phyloP scores from a whole-genome alignment of 371 early-diverging fungal genomes.

The Synchytrium microbalum region DNA sequence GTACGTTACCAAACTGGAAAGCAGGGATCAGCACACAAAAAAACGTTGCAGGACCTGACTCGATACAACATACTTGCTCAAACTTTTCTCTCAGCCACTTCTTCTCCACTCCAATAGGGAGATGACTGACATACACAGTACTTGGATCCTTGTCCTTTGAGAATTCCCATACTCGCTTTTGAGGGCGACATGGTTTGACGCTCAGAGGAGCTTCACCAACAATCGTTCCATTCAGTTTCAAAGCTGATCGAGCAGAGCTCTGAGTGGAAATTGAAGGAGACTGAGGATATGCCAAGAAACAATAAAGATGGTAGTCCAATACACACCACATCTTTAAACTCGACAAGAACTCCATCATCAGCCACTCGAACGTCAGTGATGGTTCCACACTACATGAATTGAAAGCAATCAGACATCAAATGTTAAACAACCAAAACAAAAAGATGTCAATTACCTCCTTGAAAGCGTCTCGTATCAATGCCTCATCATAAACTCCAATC shows the following conservation, averaged over 20 bases:
- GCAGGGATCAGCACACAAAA: not conserved
- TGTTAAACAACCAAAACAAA: not conserved
- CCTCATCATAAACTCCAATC: constrained; percentile 1
- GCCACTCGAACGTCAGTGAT: not conserved
- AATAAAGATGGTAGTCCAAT: not conserved
- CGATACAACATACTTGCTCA: constrained; percentile 18
- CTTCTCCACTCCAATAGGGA: constrained; percentile 26
- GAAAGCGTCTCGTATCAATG: not conserved
- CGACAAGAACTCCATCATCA: constrained; percentile 14
- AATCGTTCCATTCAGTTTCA: not conserved
- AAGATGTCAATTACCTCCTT: not conserved
- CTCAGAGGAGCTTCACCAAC: not conserved
- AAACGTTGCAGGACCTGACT: too few species aligned
- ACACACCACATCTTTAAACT: constrained; percentile 6
- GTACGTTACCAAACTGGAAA: constrained; percentile 31
- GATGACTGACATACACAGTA: constrained; percentile 32
- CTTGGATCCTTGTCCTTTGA: not conserved
- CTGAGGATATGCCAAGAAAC: not conserved
- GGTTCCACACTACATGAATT: not conserved
- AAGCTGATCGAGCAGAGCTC: not conserved
- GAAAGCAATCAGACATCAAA: not conserved
- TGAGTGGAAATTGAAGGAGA: not conserved
- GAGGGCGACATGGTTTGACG: constrained; percentile 32
- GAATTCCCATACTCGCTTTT: constrained; percentile 22
- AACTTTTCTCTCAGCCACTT: constrained; percentile 26